These are phyloP conservation scores for Coleophoma eucalyptorum DNA, from an alignment of 2,329 filamentous ascomycete genomes.

Conservation along the genomic window DNA sequence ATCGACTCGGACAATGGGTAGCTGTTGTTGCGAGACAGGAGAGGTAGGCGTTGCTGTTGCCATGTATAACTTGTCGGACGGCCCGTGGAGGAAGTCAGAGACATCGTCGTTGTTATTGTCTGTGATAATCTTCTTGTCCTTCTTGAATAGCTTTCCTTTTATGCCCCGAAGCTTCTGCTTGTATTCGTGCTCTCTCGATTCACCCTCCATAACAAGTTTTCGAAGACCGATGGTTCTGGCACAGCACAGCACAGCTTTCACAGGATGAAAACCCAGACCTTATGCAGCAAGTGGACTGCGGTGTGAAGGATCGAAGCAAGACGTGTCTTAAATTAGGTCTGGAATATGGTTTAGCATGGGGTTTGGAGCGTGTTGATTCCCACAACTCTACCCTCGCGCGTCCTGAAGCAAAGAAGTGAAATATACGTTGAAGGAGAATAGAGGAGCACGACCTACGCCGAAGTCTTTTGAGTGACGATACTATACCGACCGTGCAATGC, in stretches of 20 bases:
- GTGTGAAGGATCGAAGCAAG: not conserved
- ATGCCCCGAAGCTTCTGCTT: slow-evolving; percentile 52
- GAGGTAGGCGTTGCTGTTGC: slow-evolving; percentile 41
- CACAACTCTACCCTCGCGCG: too few species aligned
- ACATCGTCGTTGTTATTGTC: slow-evolving; percentile 41
- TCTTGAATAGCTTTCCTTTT: slow-evolving; percentile 34
- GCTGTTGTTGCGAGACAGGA: slow-evolving; percentile 7
- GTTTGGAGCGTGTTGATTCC: not conserved
- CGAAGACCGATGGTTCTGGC: not conserved
- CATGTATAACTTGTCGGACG: slow-evolving; percentile 50
- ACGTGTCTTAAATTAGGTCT: not conserved
- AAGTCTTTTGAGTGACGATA: too few species aligned
- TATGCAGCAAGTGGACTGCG: not conserved
- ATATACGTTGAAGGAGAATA: too few species aligned
- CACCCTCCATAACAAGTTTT: slow-evolving; percentile 17
- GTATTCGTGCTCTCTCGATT: slow-evolving; percentile 21
- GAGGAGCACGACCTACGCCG: too few species aligned
- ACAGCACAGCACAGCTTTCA: not conserved
- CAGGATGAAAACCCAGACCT: not conserved
- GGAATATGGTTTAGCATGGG: not conserved
- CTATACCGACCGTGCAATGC: too few species aligned
- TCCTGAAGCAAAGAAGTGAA: too few species aligned
- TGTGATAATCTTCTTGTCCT: slow-evolving; percentile 28
- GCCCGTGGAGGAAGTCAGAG: slow-evolving; percentile 55
- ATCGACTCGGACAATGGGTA: slow-evolving; percentile 34